Evolutionary conservation across 768 basidiomycete genomes (phyloP), one percentile per base, ranked within the genome.

Genomic region (Boletus pseudopeckii): DNA sequence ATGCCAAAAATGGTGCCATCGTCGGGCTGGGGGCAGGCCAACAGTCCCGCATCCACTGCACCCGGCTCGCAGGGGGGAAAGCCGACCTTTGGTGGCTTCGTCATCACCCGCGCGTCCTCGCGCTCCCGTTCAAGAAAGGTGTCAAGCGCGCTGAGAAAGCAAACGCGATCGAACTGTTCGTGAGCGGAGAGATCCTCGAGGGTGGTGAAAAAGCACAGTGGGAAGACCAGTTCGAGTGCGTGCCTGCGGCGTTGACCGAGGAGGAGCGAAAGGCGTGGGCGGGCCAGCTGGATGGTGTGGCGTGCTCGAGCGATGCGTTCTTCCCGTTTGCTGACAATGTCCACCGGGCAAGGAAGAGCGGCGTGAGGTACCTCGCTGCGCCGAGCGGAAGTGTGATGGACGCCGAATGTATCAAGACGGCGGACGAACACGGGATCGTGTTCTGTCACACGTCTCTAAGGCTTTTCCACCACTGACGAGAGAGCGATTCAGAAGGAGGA

Each of bases 271-370:
- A 77, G 64, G 80, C 81, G 48, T 95, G 93, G 82, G 83, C 82
- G 47, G 71, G 62, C 43, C 75, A 86, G 74, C 75, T 98, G 52
- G 85, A 87, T 55, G 90, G 84, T 20, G 96, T 98, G 47, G 85
- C 90, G 7, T 96, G 97, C 73, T 90, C 91, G 32, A 94, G 92
- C 56, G 97, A 99, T 61, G 97, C 96, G 47, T 99, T 99, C 82
- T 98, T 98, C 93, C 97, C 97, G 17, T 98, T 98, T 84, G 82
- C 96, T 13, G 97, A 99, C 67, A 99, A 98, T 63, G 96, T 99
- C 33, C 90, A 98, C 68, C 80, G 97, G 42, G 91, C 92, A 47
- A 79, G 82, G 71, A 87, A 90, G 78, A 95, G 92, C 56, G 97
- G 97, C 0, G 95, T 93, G 45, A 83, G 75, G 67, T 98, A 97